Evolutionary conservation across 768 basidiomycete genomes (phyloP).

Genomic region (Coprinopsis strossmayeri): DNA sequence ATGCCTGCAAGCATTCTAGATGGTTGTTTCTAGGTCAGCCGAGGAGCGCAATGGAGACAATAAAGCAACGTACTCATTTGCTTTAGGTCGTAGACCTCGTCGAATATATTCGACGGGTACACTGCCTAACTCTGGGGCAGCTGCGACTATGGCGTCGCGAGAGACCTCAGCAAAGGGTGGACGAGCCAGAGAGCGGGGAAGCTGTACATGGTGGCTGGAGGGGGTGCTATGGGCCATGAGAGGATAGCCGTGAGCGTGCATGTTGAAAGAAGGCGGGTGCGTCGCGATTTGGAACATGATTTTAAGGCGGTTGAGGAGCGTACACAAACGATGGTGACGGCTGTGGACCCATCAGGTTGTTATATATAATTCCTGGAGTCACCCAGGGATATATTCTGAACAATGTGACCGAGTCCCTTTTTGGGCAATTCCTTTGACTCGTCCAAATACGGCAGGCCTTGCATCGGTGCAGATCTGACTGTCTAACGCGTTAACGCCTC

Average conservation of each 20-base stretch:
- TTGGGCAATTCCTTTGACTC: conserved; percentile 34
- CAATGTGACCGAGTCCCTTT: conserved; percentile 28
- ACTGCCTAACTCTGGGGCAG: conserved; percentile 58
- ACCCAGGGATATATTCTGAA: conserved; percentile 16
- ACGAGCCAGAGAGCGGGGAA: conserved; percentile 65
- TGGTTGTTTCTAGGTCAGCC: conserved; percentile 14
- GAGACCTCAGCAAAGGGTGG: conserved; percentile 55
- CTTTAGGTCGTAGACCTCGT: conserved; percentile 44
- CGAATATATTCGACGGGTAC: conserved; percentile 68
- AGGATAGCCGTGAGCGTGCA: conserved; percentile 29
- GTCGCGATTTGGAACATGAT: conserved; percentile 45
- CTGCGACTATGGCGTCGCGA: conserved; percentile 51
- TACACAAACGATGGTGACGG: not conserved
- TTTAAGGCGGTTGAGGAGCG: conserved; percentile 5
- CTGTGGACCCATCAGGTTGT: not conserved
- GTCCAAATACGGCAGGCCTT: conserved; percentile 19
- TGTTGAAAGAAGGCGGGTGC: conserved; percentile 33
- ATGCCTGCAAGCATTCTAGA: conserved; percentile 50
- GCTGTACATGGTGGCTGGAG: conserved; percentile 53
- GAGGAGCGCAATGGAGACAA: conserved; percentile 11
- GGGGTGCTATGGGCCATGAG: conserved; percentile 20
- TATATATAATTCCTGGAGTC: conserved; percentile 21
- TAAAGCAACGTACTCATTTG: conserved; percentile 32
- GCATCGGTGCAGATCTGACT: conserved; percentile 13
- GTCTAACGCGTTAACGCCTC: conserved; percentile 12